Evolutionary conservation across 176 grass and related monocot species (phyloP).

Genomic region (Hordeum marinum): DNA sequence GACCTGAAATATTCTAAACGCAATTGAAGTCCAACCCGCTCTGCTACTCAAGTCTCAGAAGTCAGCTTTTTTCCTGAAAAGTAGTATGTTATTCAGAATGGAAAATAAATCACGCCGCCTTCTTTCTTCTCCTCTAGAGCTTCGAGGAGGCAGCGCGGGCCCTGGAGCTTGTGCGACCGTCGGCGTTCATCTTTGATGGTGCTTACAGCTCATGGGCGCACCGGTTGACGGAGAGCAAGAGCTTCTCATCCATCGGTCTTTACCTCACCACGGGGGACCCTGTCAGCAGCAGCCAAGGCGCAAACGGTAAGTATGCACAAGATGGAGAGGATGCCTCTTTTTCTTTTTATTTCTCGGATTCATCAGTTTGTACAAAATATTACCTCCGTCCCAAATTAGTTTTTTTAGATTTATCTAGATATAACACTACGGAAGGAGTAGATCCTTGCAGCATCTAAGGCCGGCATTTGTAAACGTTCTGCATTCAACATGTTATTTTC

Average conservation of each 20-base stretch:
- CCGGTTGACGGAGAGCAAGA: slow-evolving; percentile 19
- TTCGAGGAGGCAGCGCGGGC: slow-evolving; percentile 68
- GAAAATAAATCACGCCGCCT: neutral
- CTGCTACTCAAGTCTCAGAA: neutral
- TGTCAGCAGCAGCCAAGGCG: neutral
- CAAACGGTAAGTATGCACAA: slow-evolving; percentile 17
- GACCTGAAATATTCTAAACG: neutral
- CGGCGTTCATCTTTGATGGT: slow-evolving; percentile 46
- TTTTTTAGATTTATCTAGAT: no score
- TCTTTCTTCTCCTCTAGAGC: slow-evolving; percentile 22
- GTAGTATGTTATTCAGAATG: neutral
- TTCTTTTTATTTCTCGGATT: neutral
- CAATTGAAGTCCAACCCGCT: neutral
- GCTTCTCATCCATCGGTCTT: slow-evolving; percentile 21
- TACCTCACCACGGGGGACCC: slow-evolving; percentile 46
- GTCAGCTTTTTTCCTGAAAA: neutral
- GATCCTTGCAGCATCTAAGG: neutral
- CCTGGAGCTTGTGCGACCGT: slow-evolving; percentile 64
- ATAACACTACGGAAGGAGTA: no score
- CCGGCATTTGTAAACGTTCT: neutral
- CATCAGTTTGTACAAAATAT: neutral
- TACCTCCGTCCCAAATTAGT: no score
- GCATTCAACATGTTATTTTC: slow-evolving; percentile 17
- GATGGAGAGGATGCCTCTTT: neutral
- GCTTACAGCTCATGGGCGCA: slow-evolving; percentile 40